Evolutionary conservation across 2,329 filamentous ascomycete species (phyloP).

Genomic region (Cucurbitaria berberidis): DNA sequence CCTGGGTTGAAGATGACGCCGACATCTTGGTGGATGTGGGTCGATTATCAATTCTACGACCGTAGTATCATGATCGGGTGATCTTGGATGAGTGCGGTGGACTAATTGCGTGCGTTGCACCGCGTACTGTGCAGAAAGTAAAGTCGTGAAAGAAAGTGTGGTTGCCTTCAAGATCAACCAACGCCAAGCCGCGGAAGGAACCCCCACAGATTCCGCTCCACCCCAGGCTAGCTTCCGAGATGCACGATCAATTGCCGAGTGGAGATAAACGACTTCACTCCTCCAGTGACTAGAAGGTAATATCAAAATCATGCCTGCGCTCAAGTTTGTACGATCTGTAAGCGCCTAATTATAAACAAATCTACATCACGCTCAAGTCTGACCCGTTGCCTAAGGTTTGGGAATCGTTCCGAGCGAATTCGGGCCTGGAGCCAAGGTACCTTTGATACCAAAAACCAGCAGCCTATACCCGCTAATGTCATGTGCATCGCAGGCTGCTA

Average conservation of each 20-base stretch:
- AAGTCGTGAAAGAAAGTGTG: constrained; percentile 18
- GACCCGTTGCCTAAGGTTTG: constrained; percentile 66
- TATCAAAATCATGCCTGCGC: constrained; percentile 48
- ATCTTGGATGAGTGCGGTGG: constrained; percentile 14
- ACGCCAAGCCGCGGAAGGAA: constrained; percentile 30
- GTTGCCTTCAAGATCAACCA: constrained; percentile 11
- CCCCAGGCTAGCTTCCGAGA: constrained; percentile 25
- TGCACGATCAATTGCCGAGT: constrained; percentile 25
- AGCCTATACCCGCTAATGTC: not conserved
- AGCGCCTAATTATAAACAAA: constrained; percentile 26
- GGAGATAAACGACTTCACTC: constrained; percentile 30
- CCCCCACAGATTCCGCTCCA: constrained; percentile 26
- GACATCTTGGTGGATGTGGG: constrained; percentile 55
- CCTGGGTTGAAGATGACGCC: constrained; percentile 62
- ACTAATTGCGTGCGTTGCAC: constrained; percentile 21
- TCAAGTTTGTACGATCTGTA: constrained; percentile 71
- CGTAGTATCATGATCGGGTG: constrained; percentile 44
- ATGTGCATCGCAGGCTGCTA: constrained; percentile 43
- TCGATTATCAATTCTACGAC: constrained; percentile 20
- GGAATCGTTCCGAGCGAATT: constrained; percentile 83
- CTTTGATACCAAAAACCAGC: not conserved
- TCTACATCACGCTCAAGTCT: constrained; percentile 13
- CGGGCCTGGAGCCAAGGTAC: constrained; percentile 87
- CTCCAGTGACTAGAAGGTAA: constrained; percentile 7
- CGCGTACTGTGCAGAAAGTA: constrained; percentile 3